Evolutionary conservation across 163 green algal species (phyloP), one percentile per base, ranked within the genome.

Genomic region (Scenedesmus sp.): DNA sequence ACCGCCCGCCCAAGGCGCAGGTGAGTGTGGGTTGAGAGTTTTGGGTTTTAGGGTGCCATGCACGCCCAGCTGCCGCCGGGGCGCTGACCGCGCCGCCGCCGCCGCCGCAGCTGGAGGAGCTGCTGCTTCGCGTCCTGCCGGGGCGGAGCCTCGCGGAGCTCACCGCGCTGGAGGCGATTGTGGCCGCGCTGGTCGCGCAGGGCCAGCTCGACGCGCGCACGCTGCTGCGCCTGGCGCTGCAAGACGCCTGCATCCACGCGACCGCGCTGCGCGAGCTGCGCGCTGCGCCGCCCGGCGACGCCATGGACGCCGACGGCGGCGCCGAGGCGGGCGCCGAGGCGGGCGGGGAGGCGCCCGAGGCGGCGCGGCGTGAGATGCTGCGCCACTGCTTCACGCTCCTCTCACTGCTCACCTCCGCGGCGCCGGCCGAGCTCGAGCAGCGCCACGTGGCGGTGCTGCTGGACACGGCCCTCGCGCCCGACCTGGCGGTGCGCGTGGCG

Each of bases 61-160:
- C 39, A 47, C 39, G 10, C 39, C 7, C 39, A 47, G 7, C 39
- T n/a, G n/a, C n/a, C n/a, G n/a, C n/a, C n/a, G n/a, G n/a, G n/a
- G n/a, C n/a, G n/a, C n/a, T n/a, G n/a, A n/a, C n/a, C n/a, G 20
- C 26, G 10, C 14, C 26, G 50, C 50, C 26, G 50, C 56, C 15
- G 26, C 22, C 28, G 29, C 44, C 45, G 24, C 63, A 81, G 74
- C 17, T 75, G 20, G 50, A 60, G 24, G 39, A 60, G 50, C 74
- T 81, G 63, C 39, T 81, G 31, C 18, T 18, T 1, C 26, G 62
- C 15, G 74, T 81, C 15, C 42, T 81, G 45, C 63, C 82, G 4
- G 85, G 84, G 42, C 80, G 89, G 51, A 91, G 74, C 9, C 63
- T 96, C n/a, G 93, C 92, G 76, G 91, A 96, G 81, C 77, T 96